A percentile compares a stretch with the other conserved stretches of the same genome.
phyloP scores from a whole-genome alignment of 2,329 filamentous ascomycete genomes.

The Nemania sp. region DNA sequence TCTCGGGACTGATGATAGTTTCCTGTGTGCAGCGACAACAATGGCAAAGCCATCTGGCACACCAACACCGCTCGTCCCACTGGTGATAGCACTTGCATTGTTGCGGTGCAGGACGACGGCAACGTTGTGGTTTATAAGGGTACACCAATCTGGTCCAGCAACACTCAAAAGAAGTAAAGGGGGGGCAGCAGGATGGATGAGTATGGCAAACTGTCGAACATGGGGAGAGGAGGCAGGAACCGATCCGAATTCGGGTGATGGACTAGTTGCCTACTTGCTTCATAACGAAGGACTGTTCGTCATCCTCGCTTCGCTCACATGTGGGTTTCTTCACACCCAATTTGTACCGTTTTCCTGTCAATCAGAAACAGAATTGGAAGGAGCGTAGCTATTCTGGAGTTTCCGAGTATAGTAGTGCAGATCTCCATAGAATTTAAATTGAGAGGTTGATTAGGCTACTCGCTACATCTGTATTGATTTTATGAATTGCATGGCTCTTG shows the following conservation, averaged over 20 bases:
- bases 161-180: constrained; percentile 31
- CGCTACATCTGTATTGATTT: no score
- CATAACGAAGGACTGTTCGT: neutral
- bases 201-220: neutral
- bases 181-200: neutral
- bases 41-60: constrained; percentile 35
- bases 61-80: constrained; percentile 34
- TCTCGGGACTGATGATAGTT: constrained; percentile 7
- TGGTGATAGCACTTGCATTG: constrained; percentile 33
- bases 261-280: constrained; percentile 5
- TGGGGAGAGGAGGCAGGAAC: neutral
- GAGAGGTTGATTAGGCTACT: no score
- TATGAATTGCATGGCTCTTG: no score
- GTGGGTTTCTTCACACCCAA: neutral
- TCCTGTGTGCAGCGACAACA: constrained; percentile 13
- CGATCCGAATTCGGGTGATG: neutral
- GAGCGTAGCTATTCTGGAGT: no score
- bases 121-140: constrained; percentile 43
- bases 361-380: no score
- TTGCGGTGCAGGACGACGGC: constrained; percentile 41
- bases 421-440: no score
- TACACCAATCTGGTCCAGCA: constrained; percentile 40
- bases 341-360: neutral
- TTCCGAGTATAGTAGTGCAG: no score
- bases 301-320: neutral